Evolutionary conservation across 768 basidiomycete genomes (phyloP).

Genomic region (Boletus patriciae): DNA sequence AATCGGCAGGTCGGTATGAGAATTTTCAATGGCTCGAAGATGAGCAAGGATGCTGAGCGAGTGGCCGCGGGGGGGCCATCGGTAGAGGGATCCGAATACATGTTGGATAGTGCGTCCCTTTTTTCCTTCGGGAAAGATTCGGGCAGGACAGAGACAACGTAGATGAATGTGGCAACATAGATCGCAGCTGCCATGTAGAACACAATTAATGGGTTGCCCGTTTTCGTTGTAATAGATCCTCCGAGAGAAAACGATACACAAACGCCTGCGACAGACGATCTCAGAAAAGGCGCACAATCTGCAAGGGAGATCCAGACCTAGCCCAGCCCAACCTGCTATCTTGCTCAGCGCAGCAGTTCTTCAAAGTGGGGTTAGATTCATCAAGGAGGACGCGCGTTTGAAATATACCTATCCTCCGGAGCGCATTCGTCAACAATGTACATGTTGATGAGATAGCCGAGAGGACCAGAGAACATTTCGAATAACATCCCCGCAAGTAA

Average conservation of each 20-base stretch:
- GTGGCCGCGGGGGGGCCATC: not conserved
- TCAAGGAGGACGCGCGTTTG: not conserved
- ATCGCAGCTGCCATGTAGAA: constrained; percentile 20
- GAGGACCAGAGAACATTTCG: constrained; percentile 11
- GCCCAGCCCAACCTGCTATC: constrained; percentile 28
- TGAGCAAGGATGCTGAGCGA: not conserved
- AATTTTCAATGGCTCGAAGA: constrained; percentile 28
- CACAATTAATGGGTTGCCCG: constrained; percentile 24
- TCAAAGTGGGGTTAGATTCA: constrained; percentile 4
- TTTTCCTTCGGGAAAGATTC: constrained; percentile 33
- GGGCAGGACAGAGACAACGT: constrained; percentile 26
- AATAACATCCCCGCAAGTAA: constrained; percentile 22
- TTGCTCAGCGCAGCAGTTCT: constrained; percentile 31
- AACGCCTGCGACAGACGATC: constrained; percentile 15
- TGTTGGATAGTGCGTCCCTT: constrained; percentile 14
- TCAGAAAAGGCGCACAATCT: not conserved
- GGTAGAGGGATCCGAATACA: not conserved
- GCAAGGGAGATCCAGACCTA: constrained; percentile 21
- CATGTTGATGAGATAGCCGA: constrained; percentile 25
- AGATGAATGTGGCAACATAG: constrained; percentile 20
- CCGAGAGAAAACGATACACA: constrained; percentile 30
- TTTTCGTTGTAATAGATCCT: constrained; percentile 30
- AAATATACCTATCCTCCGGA: constrained; percentile 25
- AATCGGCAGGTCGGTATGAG: constrained; percentile 19
- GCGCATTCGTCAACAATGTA: constrained; percentile 30